phyloP scores from a whole-genome alignment of 1,284 basidiomycete genomes.

The Trametes polyzona region DNA sequence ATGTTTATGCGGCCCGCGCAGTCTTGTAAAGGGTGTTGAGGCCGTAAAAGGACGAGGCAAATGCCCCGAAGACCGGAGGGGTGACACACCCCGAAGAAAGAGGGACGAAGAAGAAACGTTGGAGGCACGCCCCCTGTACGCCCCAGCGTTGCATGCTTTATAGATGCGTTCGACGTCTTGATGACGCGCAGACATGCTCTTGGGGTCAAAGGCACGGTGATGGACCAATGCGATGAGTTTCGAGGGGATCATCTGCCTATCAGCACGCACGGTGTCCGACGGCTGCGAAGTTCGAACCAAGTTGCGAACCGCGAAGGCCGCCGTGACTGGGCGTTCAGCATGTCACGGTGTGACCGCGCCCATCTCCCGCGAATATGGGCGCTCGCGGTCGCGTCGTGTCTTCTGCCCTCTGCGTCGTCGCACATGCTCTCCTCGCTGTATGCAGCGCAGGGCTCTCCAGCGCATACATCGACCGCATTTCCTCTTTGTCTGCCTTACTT shows the following conservation, averaged over 20 bases:
- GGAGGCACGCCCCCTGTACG: too few species aligned
- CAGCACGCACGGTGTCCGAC: background rate
- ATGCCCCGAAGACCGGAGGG: conserved; percentile 3
- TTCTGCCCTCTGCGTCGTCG: too few species aligned
- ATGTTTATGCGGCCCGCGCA: conserved; percentile 12
- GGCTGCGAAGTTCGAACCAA: background rate
- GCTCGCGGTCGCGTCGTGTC: background rate
- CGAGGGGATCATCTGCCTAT: background rate
- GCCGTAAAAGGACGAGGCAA: conserved; percentile 10
- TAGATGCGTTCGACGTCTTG: background rate
- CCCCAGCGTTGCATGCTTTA: too few species aligned
- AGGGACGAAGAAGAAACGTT: background rate
- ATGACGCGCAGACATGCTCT: background rate
- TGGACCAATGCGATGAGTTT: background rate
- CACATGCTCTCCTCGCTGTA: background rate
- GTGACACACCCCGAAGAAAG: background rate
- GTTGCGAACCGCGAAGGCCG: too few species aligned
- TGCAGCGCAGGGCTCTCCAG: too few species aligned
- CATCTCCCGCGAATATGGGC: background rate
- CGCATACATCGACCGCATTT: too few species aligned
- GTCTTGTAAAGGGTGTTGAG: conserved; percentile 8
- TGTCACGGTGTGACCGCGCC: conserved; percentile 3
- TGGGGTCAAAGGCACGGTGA: background rate
- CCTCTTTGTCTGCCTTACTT: too few species aligned
- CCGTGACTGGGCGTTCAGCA: background rate